A percentile compares a stretch with the other conserved stretches of the same genome.
Evolutionary conservation across 2,329 filamentous ascomycete species (phyloP).

Genomic region (Penicillium vulpinum): DNA sequence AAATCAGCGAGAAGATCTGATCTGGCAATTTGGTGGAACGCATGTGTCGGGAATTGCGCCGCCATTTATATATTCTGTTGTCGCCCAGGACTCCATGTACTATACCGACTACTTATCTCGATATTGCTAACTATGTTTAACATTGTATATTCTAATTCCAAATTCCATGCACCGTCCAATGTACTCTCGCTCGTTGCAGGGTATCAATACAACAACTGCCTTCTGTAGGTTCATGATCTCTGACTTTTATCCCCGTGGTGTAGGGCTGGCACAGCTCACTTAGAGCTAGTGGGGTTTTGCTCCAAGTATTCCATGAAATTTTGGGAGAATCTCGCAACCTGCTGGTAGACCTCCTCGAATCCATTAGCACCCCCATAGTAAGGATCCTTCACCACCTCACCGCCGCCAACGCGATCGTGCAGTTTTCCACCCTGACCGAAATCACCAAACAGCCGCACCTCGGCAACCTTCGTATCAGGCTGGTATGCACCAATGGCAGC

Average conservation of each 20-base stretch:
- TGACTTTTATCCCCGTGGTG: background rate
- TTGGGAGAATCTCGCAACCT: slow-evolving; percentile 72
- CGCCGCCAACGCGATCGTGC: slow-evolving; percentile 40
- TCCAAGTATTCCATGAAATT: slow-evolving; percentile 68
- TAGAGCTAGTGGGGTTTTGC: slow-evolving; percentile 22
- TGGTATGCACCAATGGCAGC: slow-evolving; percentile 35
- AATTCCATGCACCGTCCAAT: slow-evolving; percentile 4
- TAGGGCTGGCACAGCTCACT: background rate
- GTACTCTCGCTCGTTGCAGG: slow-evolving; percentile 15
- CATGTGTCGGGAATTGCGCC: background rate
- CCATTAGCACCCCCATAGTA: slow-evolving; percentile 87
- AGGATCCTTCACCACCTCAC: slow-evolving; percentile 79
- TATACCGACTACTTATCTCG: background rate
- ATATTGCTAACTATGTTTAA: background rate
- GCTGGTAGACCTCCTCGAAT: slow-evolving; percentile 83
- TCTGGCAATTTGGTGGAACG: background rate
- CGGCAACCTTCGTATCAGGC: slow-evolving; percentile 43
- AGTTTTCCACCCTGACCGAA: slow-evolving; percentile 61
- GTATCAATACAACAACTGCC: slow-evolving; percentile 22
- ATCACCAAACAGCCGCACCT: slow-evolving; percentile 81
- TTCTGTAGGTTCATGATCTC: background rate
- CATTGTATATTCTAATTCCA: slow-evolving; percentile 2
- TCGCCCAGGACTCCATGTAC: background rate
- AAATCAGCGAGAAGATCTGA: slow-evolving; percentile 64
- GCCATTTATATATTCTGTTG: background rate